Evolutionary conservation across 2,329 filamentous ascomycete genomes (phyloP).

Genomic region (Talaromyces islandicus): DNA sequence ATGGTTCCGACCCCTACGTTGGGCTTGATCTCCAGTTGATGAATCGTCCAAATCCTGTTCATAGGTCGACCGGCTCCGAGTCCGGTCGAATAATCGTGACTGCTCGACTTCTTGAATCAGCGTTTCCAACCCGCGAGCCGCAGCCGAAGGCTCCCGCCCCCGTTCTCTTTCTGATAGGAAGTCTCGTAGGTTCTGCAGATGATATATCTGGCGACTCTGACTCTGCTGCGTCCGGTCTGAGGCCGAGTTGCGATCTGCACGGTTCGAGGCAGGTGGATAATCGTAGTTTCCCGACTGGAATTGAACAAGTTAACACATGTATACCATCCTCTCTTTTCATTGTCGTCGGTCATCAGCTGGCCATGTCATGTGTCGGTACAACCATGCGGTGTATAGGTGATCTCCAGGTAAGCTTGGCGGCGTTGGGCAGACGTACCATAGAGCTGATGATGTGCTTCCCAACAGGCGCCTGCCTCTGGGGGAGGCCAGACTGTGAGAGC

Average conservation of each 20-base stretch:
- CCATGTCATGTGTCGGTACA: neutral
- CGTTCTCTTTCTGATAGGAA: slow-evolving; percentile 29
- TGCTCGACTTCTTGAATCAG: slow-evolving; percentile 35
- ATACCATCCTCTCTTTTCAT: neutral
- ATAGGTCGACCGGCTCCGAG: slow-evolving; percentile 18
- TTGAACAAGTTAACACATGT: slow-evolving; percentile 15
- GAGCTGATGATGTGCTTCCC: neutral
- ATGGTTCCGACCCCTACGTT: slow-evolving; percentile 12
- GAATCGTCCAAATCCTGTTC: slow-evolving; percentile 20
- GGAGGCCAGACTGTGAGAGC: neutral
- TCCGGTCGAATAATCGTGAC: slow-evolving; percentile 20
- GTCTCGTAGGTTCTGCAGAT: slow-evolving; percentile 33
- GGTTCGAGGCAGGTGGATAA: slow-evolving; percentile 33
- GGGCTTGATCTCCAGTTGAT: slow-evolving; percentile 14
- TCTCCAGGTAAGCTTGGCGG: neutral
- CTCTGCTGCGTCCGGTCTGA: slow-evolving; percentile 18
- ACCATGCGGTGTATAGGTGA: neutral
- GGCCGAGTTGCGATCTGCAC: slow-evolving; percentile 18
- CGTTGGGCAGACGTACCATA: neutral
- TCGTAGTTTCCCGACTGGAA: slow-evolving; percentile 39
- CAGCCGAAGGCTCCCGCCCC: slow-evolving; percentile 22
- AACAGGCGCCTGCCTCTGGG: neutral
- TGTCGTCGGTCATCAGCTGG: neutral
- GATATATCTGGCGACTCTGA: slow-evolving; percentile 11
- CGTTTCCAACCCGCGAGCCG: slow-evolving; percentile 30